These are phyloP conservation scores for Mycena galopus DNA, from an alignment of 768 basidiomycete species.

Conservation along the genomic window DNA sequence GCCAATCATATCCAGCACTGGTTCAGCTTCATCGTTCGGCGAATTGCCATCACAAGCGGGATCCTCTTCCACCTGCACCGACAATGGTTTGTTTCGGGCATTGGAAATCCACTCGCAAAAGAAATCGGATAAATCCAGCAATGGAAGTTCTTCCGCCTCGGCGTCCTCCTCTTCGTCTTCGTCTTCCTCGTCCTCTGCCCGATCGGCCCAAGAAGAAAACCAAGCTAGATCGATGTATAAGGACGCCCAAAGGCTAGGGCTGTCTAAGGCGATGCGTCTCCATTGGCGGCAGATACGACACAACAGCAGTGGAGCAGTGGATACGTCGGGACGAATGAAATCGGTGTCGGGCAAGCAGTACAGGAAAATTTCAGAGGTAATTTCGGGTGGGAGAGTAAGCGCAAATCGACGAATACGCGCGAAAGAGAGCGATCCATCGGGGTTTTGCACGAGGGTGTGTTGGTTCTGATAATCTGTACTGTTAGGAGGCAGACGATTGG, in stretches of 20 bases:
- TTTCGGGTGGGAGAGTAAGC: constrained; percentile 24
- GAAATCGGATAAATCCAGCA: background rate
- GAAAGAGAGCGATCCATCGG: constrained; percentile 8
- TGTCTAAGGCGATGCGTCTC: constrained; percentile 20
- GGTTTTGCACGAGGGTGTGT: background rate
- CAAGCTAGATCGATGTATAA: constrained; percentile 15
- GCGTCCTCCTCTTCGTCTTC: background rate
- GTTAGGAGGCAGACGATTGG: background rate
- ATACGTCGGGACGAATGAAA: constrained; percentile 14
- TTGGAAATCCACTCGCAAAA: constrained; percentile 13
- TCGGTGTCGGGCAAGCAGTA: constrained; percentile 17
- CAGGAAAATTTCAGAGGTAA: constrained; percentile 21
- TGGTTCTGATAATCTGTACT: constrained; percentile 15
- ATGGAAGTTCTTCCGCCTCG: too few species aligned
- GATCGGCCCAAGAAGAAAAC: background rate
- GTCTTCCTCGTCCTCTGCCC: background rate
- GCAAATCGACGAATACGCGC: constrained; percentile 12
- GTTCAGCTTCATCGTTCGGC: background rate
- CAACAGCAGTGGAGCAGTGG: constrained; percentile 20
- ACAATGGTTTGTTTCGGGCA: constrained; percentile 9
- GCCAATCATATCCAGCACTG: constrained; percentile 2
- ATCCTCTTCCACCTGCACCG: constrained; percentile 1
- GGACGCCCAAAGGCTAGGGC: constrained; percentile 27
- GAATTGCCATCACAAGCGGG: too few species aligned
- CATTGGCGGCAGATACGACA: constrained; percentile 24